Percentiles rank a stretch among this genome's conserved stretches.
These are phyloP conservation scores for Piromyces finnis DNA, from an alignment of 192 early-diverging fungal species.

Conservation along the genomic window DNA sequence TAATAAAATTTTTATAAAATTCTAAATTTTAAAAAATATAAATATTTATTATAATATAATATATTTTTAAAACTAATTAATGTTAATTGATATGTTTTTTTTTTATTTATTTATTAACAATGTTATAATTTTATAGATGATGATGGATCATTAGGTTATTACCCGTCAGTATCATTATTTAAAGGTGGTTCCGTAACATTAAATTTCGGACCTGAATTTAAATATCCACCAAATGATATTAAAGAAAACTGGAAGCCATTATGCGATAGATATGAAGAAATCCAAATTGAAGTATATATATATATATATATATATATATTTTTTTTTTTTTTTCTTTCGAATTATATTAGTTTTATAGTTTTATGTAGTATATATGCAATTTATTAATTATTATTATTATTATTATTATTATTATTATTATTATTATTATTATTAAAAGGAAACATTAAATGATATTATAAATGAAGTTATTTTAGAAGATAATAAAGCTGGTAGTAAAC, in stretches of 20 bases:
- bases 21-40: too few relatives aligned
- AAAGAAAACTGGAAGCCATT: background rate
- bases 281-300: background rate
- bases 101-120: too few relatives aligned
- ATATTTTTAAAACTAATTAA: too few relatives aligned
- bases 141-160: slow-evolving; percentile 46
- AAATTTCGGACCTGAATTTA: slow-evolving; percentile 46
- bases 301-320: too few relatives aligned
- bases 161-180: slow-evolving; percentile 40
- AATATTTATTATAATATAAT: too few relatives aligned
- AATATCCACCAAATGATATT: slow-evolving; percentile 19
- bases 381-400: too few relatives aligned
- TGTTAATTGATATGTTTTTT: too few relatives aligned
- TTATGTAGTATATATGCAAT: too few relatives aligned
- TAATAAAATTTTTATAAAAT: too few relatives aligned
- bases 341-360: too few relatives aligned
- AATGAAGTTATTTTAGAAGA: background rate
- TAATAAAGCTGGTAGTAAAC: background rate
- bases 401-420: too few relatives aligned
- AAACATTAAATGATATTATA: background rate
- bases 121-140: slow-evolving; percentile 18
- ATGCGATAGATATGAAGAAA: background rate
- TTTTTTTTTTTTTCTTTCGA: too few relatives aligned
- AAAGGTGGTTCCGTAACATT: slow-evolving; percentile 34
- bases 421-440: background rate